phyloP scores from a whole-genome alignment of 805 yeast genomes.

The Cyberlindnera subsufficiens region DNA sequence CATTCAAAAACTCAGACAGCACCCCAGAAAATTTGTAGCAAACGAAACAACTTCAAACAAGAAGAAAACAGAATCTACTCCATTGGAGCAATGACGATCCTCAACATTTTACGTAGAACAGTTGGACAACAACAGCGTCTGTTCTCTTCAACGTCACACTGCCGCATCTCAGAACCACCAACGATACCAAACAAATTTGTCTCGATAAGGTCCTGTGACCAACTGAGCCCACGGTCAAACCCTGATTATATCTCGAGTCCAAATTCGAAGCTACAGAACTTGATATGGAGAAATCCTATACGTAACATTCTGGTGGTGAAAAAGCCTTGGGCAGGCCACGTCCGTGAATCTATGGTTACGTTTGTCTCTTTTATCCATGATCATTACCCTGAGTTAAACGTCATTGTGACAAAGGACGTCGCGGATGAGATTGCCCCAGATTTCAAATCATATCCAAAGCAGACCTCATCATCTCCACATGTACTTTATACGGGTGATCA shows the following conservation, averaged over 20 bases:
- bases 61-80: no score
- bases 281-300: slow-evolving; percentile 69
- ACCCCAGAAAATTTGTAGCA: no score
- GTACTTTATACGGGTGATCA: slow-evolving; percentile 53
- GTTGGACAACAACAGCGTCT: background rate
- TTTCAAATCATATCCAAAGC: slow-evolving; percentile 19
- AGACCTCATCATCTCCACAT: slow-evolving; percentile 28
- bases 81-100: no score
- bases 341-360: slow-evolving; percentile 57
- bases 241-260: slow-evolving; percentile 53
- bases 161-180: slow-evolving; percentile 25
- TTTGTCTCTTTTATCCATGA: slow-evolving; percentile 58
- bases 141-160: slow-evolving; percentile 13
- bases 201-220: slow-evolving; percentile 25
- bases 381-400: slow-evolving; percentile 64
- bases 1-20: no score
- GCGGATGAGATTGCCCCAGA: slow-evolving; percentile 55
- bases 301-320: slow-evolving; percentile 75
- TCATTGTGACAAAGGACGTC: slow-evolving; percentile 70
- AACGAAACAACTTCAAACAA: no score
- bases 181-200: slow-evolving; percentile 23
- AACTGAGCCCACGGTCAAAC: slow-evolving; percentile 24
- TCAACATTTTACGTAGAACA: no score
- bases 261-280: slow-evolving; percentile 53
- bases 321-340: slow-evolving; percentile 72